Conservation (phyloP, 352 stramenopile genomes). For the Globisporangium camurandrum region DNA sequence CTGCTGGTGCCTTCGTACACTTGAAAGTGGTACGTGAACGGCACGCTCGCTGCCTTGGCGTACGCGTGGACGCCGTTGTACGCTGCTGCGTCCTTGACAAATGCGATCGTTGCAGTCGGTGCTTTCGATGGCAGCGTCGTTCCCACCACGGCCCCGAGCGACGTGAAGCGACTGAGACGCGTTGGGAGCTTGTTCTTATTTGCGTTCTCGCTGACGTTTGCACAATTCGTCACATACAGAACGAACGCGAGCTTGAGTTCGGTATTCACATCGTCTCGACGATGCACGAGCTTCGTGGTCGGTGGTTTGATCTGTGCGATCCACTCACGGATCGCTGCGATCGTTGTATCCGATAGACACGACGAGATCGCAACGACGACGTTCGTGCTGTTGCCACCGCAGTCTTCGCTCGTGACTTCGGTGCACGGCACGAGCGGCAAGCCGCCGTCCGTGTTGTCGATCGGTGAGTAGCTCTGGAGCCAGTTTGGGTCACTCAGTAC, state of each 20-base stretch:
- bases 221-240: neutral
- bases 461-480: conserved; percentile 10
- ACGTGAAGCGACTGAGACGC: conserved; percentile 1
- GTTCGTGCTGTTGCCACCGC: neutral
- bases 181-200: neutral
- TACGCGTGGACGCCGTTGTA: conserved; percentile 3
- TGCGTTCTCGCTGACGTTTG: neutral
- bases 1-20: conserved; percentile 6
- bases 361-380: conserved; percentile 11
- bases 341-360: conserved; percentile 6
- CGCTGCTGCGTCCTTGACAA: conserved; percentile 7
- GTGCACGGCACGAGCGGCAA: conserved; percentile 1
- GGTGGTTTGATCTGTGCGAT: neutral
- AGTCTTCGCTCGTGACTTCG: conserved; percentile 6
- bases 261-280: conserved; percentile 2
- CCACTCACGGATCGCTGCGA: conserved; percentile 8
- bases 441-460: conserved; percentile 3
- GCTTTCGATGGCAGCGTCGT: neutral
- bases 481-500: conserved; percentile 1
- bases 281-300: conserved; percentile 1
- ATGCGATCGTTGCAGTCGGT: neutral
- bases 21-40: conserved; percentile 12
- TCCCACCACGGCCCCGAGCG: neutral
- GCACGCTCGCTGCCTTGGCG: neutral
- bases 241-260: conserved; percentile 10